Evolutionary conservation across 2,329 filamentous ascomycete genomes (phyloP), one percentile per base, ranked within the genome.

Genomic region (Fusarium xyrophilum): DNA sequence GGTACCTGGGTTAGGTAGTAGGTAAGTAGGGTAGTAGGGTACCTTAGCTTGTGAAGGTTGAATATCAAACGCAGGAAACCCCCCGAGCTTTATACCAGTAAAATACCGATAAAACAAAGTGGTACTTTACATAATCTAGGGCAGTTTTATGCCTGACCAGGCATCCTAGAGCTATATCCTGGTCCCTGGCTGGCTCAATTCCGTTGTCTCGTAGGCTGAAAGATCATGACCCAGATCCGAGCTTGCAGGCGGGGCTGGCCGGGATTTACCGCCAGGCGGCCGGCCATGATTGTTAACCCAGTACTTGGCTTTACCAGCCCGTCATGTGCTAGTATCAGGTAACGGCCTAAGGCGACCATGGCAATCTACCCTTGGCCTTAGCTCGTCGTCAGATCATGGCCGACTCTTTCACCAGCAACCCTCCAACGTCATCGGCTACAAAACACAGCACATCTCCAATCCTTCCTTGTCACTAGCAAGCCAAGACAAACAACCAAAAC

Each of bases 401-500:
- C 61, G 65, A 68, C 46, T 59, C 60, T 63, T 32, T 44, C 60
- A 62, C 60, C 59, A 67, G 48, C 55, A 60, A 56, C 59, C 59
- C 53, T 69, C 68, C 67, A 70, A 74, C 72, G 70, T 74, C 72
- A 74, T 74, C 70, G 62, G 72, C 55, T 67, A 60, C 67, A 67
- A 67, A 61, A 72, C 65, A 57, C 67, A 56, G 36, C 60, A 56
- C 50, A 60, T 62, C 63, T 67, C 56, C 55, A 57, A 48, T 51
- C 46, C 33, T 52, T 56, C 51, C 56, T 32, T 47, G 40, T 51
- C 53, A 44, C 60, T n/a, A 44, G 36, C 61, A 65, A 65, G 60
- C n/a, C 50, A 60, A 46, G 43, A 64, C 36, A 33, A 64, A 23
- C 47, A 33, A 47, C 40, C 39, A 40, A 47, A 57, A 33, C 55